Evolutionary conservation across 306 rosid genomes (phyloP).

Genomic region (Sindora glabra): DNA sequence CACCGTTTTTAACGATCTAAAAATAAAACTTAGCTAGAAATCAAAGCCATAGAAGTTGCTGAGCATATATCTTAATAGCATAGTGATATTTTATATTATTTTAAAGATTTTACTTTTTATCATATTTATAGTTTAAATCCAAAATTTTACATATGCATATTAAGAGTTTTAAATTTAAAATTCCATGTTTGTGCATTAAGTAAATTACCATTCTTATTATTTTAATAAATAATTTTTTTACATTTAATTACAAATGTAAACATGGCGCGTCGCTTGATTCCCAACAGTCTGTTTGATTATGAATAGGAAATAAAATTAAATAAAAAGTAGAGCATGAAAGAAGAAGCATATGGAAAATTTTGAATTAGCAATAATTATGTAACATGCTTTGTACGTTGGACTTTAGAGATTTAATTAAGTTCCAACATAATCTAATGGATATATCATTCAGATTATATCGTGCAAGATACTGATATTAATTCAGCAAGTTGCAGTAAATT

Average conservation of each 20-base stretch:
- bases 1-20: too few species aligned
- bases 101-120: too few species aligned
- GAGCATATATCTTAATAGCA: too few species aligned
- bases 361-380: background rate
- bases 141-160: too few species aligned
- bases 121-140: too few species aligned
- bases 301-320: constrained; percentile 12
- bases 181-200: too few species aligned
- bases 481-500: background rate
- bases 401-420: background rate
- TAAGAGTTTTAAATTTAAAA: too few species aligned
- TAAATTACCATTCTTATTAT: too few species aligned
- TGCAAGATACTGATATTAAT: background rate
- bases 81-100: too few species aligned
- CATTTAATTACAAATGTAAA: background rate
- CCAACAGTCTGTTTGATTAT: constrained; percentile 41
- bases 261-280: constrained; percentile 56
- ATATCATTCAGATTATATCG: background rate
- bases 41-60: too few species aligned
- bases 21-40: too few species aligned
- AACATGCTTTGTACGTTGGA: constrained; percentile 9
- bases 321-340: background rate
- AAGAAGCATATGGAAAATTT: background rate
- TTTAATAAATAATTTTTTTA: too few species aligned
- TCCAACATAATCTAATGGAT: background rate